Conservation (phyloP, 352 stramenopile genomes). For the Pythium apleroticum region DNA sequence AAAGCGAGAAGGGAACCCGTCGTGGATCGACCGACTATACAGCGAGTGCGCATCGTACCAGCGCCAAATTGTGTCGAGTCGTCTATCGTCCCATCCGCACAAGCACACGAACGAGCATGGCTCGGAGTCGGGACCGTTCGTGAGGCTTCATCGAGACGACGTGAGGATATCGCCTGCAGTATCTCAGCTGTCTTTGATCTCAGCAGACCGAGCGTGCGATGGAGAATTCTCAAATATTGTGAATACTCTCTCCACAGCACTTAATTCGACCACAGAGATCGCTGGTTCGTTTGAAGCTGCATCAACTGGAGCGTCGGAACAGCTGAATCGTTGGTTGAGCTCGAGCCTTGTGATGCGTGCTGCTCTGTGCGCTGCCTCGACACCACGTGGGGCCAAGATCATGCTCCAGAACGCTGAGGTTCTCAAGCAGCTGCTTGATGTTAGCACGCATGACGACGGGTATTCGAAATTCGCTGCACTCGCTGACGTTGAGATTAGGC, state of each 20-base stretch:
- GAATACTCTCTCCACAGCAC: background rate
- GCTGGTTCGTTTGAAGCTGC: background rate
- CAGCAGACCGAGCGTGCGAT: background rate
- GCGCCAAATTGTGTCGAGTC: background rate
- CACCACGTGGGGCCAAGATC: background rate
- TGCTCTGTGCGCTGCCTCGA: background rate
- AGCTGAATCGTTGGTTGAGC: constrained; percentile 11
- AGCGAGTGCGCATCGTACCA: background rate
- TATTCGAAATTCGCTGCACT: constrained; percentile 15
- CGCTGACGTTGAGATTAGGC: constrained; percentile 17
- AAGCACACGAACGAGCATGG: background rate
- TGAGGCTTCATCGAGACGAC: constrained; percentile 24
- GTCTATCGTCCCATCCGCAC: background rate
- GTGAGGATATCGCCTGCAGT: background rate
- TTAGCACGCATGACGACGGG: constrained; percentile 9
- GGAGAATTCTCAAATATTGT: background rate
- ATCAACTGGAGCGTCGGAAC: background rate
- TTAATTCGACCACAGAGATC: background rate
- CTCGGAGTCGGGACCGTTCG: background rate
- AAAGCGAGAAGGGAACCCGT: background rate
- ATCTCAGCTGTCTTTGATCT: background rate
- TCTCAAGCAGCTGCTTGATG: constrained; percentile 6
- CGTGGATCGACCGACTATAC: background rate
- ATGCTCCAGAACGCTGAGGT: constrained; percentile 1
- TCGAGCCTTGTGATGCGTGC: constrained; percentile 4